These are phyloP conservation scores for Diplocarpon mali DNA, from an alignment of 2,329 filamentous ascomycete genomes.

Conservation along the genomic window DNA sequence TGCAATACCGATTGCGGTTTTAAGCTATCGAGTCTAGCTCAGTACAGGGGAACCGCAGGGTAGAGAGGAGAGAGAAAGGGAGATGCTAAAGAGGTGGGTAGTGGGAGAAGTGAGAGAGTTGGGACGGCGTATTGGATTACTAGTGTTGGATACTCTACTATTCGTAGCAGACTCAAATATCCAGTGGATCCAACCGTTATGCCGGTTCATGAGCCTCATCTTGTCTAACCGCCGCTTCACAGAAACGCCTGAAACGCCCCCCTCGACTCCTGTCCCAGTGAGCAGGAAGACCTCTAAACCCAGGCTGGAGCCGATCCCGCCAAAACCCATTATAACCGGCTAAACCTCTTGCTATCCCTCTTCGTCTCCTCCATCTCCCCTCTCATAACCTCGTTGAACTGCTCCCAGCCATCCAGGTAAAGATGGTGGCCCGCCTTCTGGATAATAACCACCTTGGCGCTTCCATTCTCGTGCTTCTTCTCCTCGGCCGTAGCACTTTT, in stretches of 20 bases:
- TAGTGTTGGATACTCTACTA: neutral
- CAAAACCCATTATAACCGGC: neutral
- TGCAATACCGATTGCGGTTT: no score
- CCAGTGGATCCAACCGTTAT: no score
- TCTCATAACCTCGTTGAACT: constrained; percentile 56
- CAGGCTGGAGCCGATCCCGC: neutral
- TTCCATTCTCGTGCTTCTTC: constrained; percentile 61
- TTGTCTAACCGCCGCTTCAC: no score
- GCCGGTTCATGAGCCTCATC: no score
- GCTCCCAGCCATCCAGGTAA: constrained; percentile 58
- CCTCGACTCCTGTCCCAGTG: neutral
- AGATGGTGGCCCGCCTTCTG: constrained; percentile 60
- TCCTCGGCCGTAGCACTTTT: constrained; percentile 55
- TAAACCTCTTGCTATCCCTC: constrained; percentile 15
- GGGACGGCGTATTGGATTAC: neutral
- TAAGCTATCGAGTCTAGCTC: no score
- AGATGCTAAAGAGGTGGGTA: neutral
- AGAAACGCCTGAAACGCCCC: neutral
- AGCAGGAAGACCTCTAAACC: neutral
- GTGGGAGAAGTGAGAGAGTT: neutral
- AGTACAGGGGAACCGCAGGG: no score
- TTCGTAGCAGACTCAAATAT: neutral
- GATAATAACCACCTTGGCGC: constrained; percentile 73
- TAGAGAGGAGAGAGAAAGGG: no score
- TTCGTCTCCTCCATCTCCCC: constrained; percentile 51